Percentiles rank a stretch among this genome's conserved stretches.
Evolutionary conservation across 306 rosid species (phyloP).

Genomic region (Prunus fruticosa): DNA sequence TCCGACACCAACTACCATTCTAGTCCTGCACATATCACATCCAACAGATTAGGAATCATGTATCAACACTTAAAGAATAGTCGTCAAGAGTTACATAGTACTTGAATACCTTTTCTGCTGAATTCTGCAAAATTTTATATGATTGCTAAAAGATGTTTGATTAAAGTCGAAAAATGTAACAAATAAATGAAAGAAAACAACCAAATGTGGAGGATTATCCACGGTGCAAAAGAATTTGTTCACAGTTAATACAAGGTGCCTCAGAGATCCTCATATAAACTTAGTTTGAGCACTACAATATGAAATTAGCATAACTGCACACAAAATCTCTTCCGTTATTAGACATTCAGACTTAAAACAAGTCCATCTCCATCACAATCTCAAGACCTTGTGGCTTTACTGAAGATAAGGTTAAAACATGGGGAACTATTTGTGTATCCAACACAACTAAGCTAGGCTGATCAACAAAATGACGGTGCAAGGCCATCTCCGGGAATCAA

Average conservation of each 20-base stretch:
- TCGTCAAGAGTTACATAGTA: not conserved
- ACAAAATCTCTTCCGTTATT: not conserved
- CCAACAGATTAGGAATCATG: not conserved
- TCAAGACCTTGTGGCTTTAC: not conserved
- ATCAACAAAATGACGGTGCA: not conserved
- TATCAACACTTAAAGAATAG: not conserved
- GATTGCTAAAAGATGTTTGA: not conserved
- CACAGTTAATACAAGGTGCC: not conserved
- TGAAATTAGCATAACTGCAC: not conserved
- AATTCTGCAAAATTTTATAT: not conserved
- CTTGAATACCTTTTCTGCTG: not conserved
- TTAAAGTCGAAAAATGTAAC: not conserved
- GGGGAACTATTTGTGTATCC: not conserved
- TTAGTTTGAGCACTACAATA: not conserved
- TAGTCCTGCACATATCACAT: conserved; percentile 58
- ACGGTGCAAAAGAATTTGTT: not conserved
- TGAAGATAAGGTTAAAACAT: not conserved
- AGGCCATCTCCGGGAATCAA: not conserved
- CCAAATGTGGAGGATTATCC: not conserved
- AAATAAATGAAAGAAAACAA: not conserved
- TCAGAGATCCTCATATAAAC: not conserved
- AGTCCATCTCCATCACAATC: not conserved
- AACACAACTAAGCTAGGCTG: not conserved
- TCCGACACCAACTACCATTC: conserved; percentile 98
- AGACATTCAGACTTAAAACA: not conserved